These are phyloP conservation scores for Amphibolis antarctica DNA, from an alignment of 106 monocot species.

Conservation along the genomic window DNA sequence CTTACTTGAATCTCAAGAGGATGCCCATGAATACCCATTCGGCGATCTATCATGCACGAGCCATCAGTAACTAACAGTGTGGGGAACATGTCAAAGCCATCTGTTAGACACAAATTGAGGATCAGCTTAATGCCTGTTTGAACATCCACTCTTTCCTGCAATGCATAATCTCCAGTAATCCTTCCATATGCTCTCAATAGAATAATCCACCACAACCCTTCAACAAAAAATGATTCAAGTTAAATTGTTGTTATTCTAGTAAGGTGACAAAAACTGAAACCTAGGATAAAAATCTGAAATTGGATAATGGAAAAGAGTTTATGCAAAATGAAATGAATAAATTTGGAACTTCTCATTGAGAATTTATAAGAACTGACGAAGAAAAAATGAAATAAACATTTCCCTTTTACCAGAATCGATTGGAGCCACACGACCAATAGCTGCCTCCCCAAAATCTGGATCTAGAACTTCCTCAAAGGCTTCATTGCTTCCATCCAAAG, in stretches of 20 bases:
- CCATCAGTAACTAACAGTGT: constrained; percentile 91
- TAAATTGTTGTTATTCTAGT: constrained; percentile 49
- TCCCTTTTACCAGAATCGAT: constrained; percentile 78
- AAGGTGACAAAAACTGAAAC: constrained; percentile 32
- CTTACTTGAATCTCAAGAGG: constrained; percentile 95
- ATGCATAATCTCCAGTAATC: constrained; percentile 70
- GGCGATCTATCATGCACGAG: constrained; percentile 93
- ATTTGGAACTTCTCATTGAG: too few species aligned
- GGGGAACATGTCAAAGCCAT: constrained; percentile 99
- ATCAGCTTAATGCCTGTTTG: constrained; percentile 82
- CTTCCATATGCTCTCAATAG: constrained; percentile 91
- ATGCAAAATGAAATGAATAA: background rate
- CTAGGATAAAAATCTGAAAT: too few species aligned
- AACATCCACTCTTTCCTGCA: constrained; percentile 87
- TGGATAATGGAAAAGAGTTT: too few species aligned
- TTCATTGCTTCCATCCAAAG: constrained; percentile 49
- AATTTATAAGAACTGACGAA: background rate
- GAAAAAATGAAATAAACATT: background rate
- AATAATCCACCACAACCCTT: constrained; percentile 96
- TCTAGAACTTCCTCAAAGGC: constrained; percentile 72
- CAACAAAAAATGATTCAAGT: background rate
- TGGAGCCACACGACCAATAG: constrained; percentile 85
- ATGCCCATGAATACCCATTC: constrained; percentile 98
- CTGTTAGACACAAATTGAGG: constrained; percentile 79
- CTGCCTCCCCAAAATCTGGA: constrained; percentile 93